Evolutionary conservation across 73 alveolate species (phyloP).

Genomic region (Blepharisma stoltei): DNA sequence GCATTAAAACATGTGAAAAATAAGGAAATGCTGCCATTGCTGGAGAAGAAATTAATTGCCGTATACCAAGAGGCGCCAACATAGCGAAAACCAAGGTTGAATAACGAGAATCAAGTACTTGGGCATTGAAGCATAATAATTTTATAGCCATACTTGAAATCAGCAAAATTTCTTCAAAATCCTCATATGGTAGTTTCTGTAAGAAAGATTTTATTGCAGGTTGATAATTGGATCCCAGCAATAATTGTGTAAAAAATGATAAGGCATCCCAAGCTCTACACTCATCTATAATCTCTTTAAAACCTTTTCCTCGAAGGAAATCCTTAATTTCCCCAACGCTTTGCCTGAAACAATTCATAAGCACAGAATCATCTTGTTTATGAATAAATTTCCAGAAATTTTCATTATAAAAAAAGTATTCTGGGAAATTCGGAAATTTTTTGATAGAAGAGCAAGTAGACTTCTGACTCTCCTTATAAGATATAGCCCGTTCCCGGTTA

Average conservation of each 20-base stretch:
- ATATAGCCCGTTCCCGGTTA: no score
- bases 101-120: not conserved
- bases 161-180: not conserved
- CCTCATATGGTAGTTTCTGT: not conserved
- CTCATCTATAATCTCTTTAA: not conserved
- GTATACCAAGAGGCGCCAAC: not conserved
- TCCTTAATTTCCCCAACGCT: no score
- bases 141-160: not conserved
- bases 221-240: no score
- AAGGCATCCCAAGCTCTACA: no score
- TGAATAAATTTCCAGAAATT: not conserved
- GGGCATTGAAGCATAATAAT: no score
- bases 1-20: not conserved
- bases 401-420: not conserved
- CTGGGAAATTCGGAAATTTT: conserved; percentile 17
- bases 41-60: not conserved
- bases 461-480: no score
- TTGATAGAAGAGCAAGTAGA: not conserved
- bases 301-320: not conserved
- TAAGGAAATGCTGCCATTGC: not conserved
- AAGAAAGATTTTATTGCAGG: not conserved
- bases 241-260: no score
- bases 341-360: no score
- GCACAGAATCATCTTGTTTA: not conserved
- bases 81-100: not conserved